Evolutionary conservation across 805 yeast species (phyloP), one percentile per base, ranked within the genome.

Genomic region (Torulaspora quercuum): DNA sequence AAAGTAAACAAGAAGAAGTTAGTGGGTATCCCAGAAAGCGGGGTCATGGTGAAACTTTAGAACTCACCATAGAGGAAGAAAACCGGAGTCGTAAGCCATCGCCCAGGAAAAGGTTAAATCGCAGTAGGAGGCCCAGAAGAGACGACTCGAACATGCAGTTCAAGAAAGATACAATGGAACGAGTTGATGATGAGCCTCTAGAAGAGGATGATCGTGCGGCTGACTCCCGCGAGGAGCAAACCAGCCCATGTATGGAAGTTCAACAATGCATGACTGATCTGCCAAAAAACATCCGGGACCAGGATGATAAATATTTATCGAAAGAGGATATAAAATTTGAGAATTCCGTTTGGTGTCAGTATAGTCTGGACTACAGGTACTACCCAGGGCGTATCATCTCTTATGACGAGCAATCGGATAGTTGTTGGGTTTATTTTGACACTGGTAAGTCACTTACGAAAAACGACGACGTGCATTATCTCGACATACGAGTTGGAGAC

Each of bases 401-500:
- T 4, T 43, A 46, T 1, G 50, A 52, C 9, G 67, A 24, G 5
- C 20, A 28, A 3, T 24, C 41, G 3, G 45, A 44, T 11, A 29
- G 24, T 8, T 42, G 44, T 10, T 37, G 42, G 25, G 57, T 59
- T 6, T 26, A 40, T 7, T 55, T 55, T 33, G 57, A 49, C 22
- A 34, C 47, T 3, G 56, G 53, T 3, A 25, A 41, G 30, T 35
- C 48, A 3, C 19, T 33, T 9, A 44, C 44, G 1, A 51, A 49
- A 19, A 40, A 40, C 13, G 53, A 50, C n/a, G 48, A 68, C 51
- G 28, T 75, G 61, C 49, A 57, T 69, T 24, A 65, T 53, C 57
- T 80, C 14, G 83, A 76, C 51, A 56, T 81, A 2, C 55, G 75
- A 25, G 57, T 80, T 11, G 86, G 84, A 3, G 87, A 81, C 45